These are phyloP conservation scores for Globisporangium cystogenes DNA, from an alignment of 352 stramenopile genomes.

Conservation along the genomic window DNA sequence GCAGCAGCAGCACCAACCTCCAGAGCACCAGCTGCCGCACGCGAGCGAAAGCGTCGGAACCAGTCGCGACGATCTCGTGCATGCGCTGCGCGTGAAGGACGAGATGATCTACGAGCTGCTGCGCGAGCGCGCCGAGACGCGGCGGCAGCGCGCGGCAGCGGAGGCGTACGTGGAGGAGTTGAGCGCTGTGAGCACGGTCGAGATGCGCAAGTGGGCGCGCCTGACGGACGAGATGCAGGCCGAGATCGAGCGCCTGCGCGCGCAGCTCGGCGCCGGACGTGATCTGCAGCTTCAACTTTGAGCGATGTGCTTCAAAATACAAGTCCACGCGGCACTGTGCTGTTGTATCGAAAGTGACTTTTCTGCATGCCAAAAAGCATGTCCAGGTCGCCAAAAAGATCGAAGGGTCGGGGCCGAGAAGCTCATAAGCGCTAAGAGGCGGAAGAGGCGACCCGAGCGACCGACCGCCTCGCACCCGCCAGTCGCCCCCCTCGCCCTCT, in stretches of 20 bases:
- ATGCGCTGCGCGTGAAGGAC: slow-evolving; percentile 63
- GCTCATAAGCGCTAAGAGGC: too few relatives aligned
- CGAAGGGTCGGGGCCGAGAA: too few relatives aligned
- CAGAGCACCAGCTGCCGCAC: background rate
- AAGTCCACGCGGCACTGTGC: too few relatives aligned
- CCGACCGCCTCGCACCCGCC: too few relatives aligned
- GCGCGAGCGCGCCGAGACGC: slow-evolving; percentile 52
- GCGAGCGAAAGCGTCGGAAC: background rate
- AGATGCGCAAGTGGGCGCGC: slow-evolving; percentile 81
- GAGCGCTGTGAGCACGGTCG: slow-evolving; percentile 58
- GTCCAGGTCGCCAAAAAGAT: too few relatives aligned
- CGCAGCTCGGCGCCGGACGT: slow-evolving; percentile 9
- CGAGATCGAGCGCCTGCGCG: slow-evolving; percentile 64
- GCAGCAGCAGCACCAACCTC: background rate
- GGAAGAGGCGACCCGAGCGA: too few relatives aligned
- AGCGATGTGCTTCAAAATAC: too few relatives aligned
- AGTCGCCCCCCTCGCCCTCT: too few relatives aligned
- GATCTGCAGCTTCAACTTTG: too few relatives aligned
- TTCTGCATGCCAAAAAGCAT: too few relatives aligned
- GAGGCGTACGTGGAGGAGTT: slow-evolving; percentile 59
- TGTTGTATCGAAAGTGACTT: too few relatives aligned
- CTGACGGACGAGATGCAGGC: slow-evolving; percentile 80
- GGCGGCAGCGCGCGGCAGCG: slow-evolving; percentile 37
- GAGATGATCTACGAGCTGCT: slow-evolving; percentile 82
- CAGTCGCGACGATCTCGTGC: slow-evolving; percentile 21